Evolutionary conservation across 352 stramenopile species (phyloP), one percentile per base, ranked within the genome.

Genomic region (Thraustotheca clavata): DNA sequence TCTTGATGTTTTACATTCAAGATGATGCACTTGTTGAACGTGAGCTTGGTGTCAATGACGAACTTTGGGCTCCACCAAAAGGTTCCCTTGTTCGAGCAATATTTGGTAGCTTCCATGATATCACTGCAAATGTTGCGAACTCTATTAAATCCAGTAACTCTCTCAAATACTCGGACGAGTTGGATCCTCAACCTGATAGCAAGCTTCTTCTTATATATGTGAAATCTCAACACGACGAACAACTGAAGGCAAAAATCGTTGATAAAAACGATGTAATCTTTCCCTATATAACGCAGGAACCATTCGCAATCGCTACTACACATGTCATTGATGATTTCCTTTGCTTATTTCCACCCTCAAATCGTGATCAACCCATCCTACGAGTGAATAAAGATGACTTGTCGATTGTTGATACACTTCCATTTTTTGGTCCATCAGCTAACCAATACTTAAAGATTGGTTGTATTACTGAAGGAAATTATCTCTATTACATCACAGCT

Each of bases 381-480:
- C n/a, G n/a, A n/a, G n/a, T n/a, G n/a, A n/a, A n/a, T n/a, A n/a
- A n/a, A n/a, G n/a, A n/a, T n/a, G n/a, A n/a, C n/a, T n/a, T n/a
- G n/a, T n/a, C n/a, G n/a, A n/a, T n/a, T n/a, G n/a, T n/a, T n/a
- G n/a, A n/a, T n/a, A n/a, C n/a, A n/a, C n/a, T n/a, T n/a, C n/a
- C n/a, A n/a, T n/a, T n/a, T n/a, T n/a, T n/a, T n/a, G n/a, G n/a
- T n/a, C n/a, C n/a, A n/a, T n/a, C n/a, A n/a, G n/a, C n/a, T n/a
- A n/a, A n/a, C n/a, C n/a, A n/a, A n/a, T n/a, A n/a, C n/a, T n/a
- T n/a, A n/a, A n/a, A n/a, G n/a, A n/a, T n/a, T n/a, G n/a, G n/a
- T n/a, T n/a, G n/a, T n/a, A 38, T 27, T 7, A 65, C 57, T 2
- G 57, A 65, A 54, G 57, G 57, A 40, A 46, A 65, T 27, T 65